These are phyloP conservation scores for Zalaria sp. DNA, from an alignment of 2,329 filamentous ascomycete species.

Conservation along the genomic window DNA sequence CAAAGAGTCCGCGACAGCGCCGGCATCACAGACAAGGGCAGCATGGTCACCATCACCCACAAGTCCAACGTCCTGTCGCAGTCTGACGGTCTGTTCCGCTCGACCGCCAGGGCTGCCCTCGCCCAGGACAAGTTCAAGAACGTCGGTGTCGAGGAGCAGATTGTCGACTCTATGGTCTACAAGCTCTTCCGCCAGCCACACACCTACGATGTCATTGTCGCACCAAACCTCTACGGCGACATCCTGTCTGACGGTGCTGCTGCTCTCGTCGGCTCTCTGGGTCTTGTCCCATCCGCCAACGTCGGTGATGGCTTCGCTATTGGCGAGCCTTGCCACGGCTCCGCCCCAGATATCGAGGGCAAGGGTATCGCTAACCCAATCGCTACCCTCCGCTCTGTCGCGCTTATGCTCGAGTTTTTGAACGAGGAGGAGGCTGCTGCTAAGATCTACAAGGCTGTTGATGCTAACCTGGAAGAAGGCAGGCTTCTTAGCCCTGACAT, in stretches of 20 bases:
- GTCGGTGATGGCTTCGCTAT: conserved; percentile 91
- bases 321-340: conserved; percentile 94
- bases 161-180: conserved; percentile 98
- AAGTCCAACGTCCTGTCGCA: conserved; percentile 96
- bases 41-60: conserved; percentile 91
- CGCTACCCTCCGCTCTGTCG: conserved; percentile 79
- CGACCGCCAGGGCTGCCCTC: conserved; percentile 61
- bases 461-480: conserved; percentile 75
- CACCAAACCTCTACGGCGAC: conserved; percentile 94
- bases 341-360: conserved; percentile 89
- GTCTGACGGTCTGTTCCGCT: conserved; percentile 90
- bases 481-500: conserved; percentile 77
- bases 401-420: conserved; percentile 92
- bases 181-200: conserved; percentile 95
- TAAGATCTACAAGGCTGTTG: conserved; percentile 81
- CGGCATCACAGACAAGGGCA: conserved; percentile 45
- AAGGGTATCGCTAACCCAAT: conserved; percentile 91
- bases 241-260: conserved; percentile 92
- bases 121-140: conserved; percentile 47
- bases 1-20: conserved; percentile 59
- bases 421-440: conserved; percentile 76
- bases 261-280: conserved; percentile 80
- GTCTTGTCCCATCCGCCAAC: conserved; percentile 88
- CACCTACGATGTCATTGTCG: conserved; percentile 95
- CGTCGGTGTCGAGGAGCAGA: conserved; percentile 81